phyloP scores from a whole-genome alignment of 768 basidiomycete genomes.

The Guyanaporus albipodus region DNA sequence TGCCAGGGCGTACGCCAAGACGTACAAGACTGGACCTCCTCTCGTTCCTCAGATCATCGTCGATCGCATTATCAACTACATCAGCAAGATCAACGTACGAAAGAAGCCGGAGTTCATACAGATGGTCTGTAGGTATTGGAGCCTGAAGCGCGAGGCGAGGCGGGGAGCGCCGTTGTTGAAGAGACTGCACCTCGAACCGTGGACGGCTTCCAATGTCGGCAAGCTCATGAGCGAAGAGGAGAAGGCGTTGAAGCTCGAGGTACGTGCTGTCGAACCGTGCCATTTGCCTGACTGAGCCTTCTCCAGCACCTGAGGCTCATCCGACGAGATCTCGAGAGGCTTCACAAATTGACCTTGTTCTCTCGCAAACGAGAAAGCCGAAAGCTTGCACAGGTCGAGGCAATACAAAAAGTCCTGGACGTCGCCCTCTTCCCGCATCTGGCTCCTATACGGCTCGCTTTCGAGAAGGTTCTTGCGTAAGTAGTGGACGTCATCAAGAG shows the following conservation, averaged over 20 bases:
- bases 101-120: constrained; percentile 77
- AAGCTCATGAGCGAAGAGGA: constrained; percentile 77
- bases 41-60: constrained; percentile 84
- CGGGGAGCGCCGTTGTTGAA: constrained; percentile 93
- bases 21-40: constrained; percentile 89
- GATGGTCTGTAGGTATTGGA: constrained; percentile 90
- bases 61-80: constrained; percentile 74
- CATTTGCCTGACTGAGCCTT: constrained; percentile 1
- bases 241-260: constrained; percentile 77
- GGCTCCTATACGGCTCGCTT: constrained; percentile 51
- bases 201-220: constrained; percentile 75
- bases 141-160: constrained; percentile 90
- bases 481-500: constrained; percentile 21
- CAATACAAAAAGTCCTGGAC: constrained; percentile 64
- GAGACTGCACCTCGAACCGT: constrained; percentile 91
- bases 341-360: constrained; percentile 62
- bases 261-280: constrained; percentile 32
- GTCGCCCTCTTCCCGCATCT: constrained; percentile 65
- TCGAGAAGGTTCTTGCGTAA: constrained; percentile 70
- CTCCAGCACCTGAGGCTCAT: constrained; percentile 55
- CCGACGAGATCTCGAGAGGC: constrained; percentile 69
- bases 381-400: constrained; percentile 67
- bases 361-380: constrained; percentile 75
- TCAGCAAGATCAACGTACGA: constrained; percentile 60
- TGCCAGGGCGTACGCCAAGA: constrained; percentile 87